Base-by-base conservation (phyloP, 2,329 filamentous ascomycete species). In the Myriosclerotinia curreyana region DNA sequence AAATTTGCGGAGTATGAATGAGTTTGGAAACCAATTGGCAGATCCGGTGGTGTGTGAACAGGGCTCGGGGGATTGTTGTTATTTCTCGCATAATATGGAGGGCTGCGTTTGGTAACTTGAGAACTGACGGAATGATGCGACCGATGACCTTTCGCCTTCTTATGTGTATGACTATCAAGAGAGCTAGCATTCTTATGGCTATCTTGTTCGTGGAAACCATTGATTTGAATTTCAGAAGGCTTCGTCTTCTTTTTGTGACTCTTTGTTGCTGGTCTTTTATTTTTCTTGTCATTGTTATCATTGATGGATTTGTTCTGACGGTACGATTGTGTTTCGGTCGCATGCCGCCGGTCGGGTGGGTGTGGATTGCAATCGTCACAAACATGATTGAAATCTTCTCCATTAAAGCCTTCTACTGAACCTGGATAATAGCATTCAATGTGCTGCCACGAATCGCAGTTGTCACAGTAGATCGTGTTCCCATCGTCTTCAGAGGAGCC, bases 371-470 rank as follows among this genome's bases (percentile, higher is more conserved):
- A 99, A 71, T 96, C 92, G 72, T 87, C 86, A 79, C 95, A 99
- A 64, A 88, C 91, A 79, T 99, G 94, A 64, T 90, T 82, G 72
- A 88, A 90, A 71, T 86, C 83, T 65, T 85, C 82, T 80, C 88
- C 77, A 76, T 93, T 78, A 79, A 90, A 83, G 81, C 90, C 82
- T 76, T 87, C 83, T 74, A 86, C 84, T 71, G 91, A 90, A 68
- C 85, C 77, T 28, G 85, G 85, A 76, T 98, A 98, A 79, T 96
- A 98, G 79, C 95, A 99, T 75, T 92, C 88, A 72, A 96, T 96
- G 78, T 99, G 95, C 78, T 99, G 95, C 95, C 95, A 99, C 58
- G 92, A 95, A 75, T 96, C 91, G 82, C 95, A 99, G 65, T 83
- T 86, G 76, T 98, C 95, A 82, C 95, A 99, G 77, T 93, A 92